These are phyloP conservation scores for Myxozyma neglecta DNA, from an alignment of 805 yeast genomes.

Conservation along the genomic window DNA sequence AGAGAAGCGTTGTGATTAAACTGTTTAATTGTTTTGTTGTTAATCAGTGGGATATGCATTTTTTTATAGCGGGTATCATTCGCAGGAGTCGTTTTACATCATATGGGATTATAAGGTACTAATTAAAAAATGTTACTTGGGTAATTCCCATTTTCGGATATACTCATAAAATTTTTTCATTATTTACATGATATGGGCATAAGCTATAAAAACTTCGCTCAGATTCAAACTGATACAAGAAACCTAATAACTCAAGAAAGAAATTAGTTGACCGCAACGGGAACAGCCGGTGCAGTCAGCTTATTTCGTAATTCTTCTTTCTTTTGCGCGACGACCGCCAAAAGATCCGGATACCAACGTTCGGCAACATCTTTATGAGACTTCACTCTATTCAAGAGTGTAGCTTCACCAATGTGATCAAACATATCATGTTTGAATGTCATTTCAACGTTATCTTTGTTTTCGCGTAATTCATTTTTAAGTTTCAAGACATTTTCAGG, in stretches of 20 bases:
- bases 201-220: not conserved
- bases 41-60: too few relatives aligned
- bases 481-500: slow-evolving; percentile 17
- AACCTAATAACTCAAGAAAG: not conserved
- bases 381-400: slow-evolving; percentile 45
- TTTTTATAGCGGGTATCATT: too few relatives aligned
- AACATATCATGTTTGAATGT: slow-evolving; percentile 27
- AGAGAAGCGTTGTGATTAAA: too few relatives aligned
- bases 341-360: slow-evolving; percentile 44
- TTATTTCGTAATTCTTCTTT: slow-evolving; percentile 16
- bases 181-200: too few relatives aligned
- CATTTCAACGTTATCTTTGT: slow-evolving; percentile 23
- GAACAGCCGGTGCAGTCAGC: not conserved
- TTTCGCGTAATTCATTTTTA: slow-evolving; percentile 11
- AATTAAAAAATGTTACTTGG: too few relatives aligned
- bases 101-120: too few relatives aligned
- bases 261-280: slow-evolving; percentile 1
- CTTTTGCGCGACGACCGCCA: slow-evolving; percentile 11
- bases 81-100: too few relatives aligned
- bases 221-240: not conserved
- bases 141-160: too few relatives aligned
- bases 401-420: slow-evolving; percentile 44
- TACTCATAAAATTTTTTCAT: not conserved
- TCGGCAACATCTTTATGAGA: slow-evolving; percentile 46
- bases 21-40: too few relatives aligned